phyloP scores from a whole-genome alignment of 306 rosid species.

The Trifolium repens region DNA sequence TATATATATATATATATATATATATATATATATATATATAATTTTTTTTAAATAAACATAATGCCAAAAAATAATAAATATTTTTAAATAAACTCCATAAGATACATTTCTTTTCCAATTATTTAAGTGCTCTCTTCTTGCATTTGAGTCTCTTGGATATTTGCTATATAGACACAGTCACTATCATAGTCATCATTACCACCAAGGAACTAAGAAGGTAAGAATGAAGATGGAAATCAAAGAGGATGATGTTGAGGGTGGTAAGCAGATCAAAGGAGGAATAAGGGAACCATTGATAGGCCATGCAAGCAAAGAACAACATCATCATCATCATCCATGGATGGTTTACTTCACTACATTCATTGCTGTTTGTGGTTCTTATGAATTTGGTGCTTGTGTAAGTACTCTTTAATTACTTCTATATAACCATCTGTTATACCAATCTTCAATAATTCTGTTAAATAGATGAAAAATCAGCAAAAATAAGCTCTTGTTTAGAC shows the following conservation, averaged over 20 bases:
- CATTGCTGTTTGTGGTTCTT: slow-evolving; percentile 90
- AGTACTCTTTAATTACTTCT: slow-evolving; percentile 27
- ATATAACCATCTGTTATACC: too few relatives aligned
- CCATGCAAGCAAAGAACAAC: slow-evolving; percentile 46
- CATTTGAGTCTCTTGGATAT: too few relatives aligned
- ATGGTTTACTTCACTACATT: slow-evolving; percentile 83
- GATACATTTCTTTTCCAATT: too few relatives aligned
- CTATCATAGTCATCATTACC: neutral
- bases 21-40: too few relatives aligned
- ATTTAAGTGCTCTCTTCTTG: too few relatives aligned
- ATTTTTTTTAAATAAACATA: too few relatives aligned
- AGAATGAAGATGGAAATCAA: slow-evolving; percentile 58
- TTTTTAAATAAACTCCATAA: too few relatives aligned
- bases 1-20: too few relatives aligned
- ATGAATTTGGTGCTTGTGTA: slow-evolving; percentile 87
- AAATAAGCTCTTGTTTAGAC: too few relatives aligned
- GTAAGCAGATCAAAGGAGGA: slow-evolving; percentile 32
- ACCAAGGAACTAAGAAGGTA: neutral
- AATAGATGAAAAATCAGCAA: too few relatives aligned
- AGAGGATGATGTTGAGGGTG: slow-evolving; percentile 60
- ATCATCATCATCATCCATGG: slow-evolving; percentile 72
- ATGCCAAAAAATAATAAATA: too few relatives aligned
- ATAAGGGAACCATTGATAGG: slow-evolving; percentile 53
- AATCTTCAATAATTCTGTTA: too few relatives aligned
- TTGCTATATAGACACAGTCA: neutral